Conservation (phyloP, 1,284 basidiomycete genomes). For the Coriolopsis trogii region DNA sequence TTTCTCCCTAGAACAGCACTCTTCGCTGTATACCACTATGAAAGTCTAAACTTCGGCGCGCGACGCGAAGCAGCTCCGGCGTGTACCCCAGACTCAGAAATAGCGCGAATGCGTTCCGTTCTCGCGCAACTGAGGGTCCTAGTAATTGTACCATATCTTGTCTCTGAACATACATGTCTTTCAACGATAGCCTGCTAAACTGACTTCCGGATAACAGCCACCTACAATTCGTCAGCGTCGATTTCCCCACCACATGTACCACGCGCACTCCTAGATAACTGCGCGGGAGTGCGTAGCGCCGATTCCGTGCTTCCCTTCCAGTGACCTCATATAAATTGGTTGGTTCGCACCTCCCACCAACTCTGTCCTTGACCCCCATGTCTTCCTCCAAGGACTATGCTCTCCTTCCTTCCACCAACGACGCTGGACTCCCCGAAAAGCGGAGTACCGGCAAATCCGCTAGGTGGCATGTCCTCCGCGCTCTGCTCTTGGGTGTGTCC, state of each 20-base stretch:
- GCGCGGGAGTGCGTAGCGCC: neutral
- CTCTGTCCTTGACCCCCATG: constrained; percentile 21
- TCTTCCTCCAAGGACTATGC: constrained; percentile 9
- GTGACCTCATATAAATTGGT: constrained; percentile 10
- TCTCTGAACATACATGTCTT: no score
- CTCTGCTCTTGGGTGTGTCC: constrained; percentile 11
- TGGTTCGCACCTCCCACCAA: constrained; percentile 4
- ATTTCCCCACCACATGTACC: neutral
- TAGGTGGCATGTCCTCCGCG: constrained; percentile 11
- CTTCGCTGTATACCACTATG: no score
- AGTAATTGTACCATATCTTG: neutral
- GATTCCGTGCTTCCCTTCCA: neutral
- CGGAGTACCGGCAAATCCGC: constrained; percentile 6
- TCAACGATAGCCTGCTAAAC: neutral
- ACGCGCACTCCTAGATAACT: constrained; percentile 5
- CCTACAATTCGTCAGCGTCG: neutral
- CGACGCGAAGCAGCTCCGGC: no score
- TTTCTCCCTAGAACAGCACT: no score
- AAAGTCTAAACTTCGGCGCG: no score
- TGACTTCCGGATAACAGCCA: constrained; percentile 10
- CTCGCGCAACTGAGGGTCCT: no score
- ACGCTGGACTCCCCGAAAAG: constrained; percentile 9
- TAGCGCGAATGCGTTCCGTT: no score
- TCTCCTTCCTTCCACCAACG: constrained; percentile 11
- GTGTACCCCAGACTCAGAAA: no score